Evolutionary conservation across 2,329 filamentous ascomycete species (phyloP).

Genomic region (Fusarium torulosum): DNA sequence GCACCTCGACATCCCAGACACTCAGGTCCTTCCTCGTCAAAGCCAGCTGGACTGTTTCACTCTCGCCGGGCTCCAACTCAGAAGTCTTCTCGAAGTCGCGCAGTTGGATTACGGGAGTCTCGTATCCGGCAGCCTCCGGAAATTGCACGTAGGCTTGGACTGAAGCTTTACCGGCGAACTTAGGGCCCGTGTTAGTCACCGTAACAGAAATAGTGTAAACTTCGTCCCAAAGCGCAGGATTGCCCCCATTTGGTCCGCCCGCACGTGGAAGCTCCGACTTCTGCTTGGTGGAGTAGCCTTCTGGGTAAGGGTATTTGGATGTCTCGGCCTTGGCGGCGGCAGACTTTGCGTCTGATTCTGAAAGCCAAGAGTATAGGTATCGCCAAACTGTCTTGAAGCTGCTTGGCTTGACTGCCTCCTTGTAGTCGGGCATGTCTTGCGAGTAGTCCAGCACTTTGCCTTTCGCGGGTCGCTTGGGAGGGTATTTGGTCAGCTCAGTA

Average conservation of each 20-base stretch:
- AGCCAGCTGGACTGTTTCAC: conserved; percentile 65
- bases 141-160: conserved; percentile 62
- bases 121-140: conserved; percentile 56
- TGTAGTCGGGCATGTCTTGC: conserved; percentile 63
- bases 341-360: conserved; percentile 54
- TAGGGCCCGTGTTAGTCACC: conserved; percentile 66
- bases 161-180: conserved; percentile 59
- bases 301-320: conserved; percentile 70
- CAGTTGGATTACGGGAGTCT: conserved; percentile 77
- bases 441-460: conserved; percentile 61
- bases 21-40: conserved; percentile 78
- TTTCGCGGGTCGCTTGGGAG: conserved; percentile 53
- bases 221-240: conserved; percentile 72
- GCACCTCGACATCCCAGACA: conserved; percentile 75
- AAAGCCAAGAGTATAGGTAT: conserved; percentile 78
- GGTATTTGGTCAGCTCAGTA: conserved; percentile 57
- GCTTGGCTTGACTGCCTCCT: conserved; percentile 69
- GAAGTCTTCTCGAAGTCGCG: conserved; percentile 78
- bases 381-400: conserved; percentile 71
- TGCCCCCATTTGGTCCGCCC: conserved; percentile 77
- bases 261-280: conserved; percentile 62
- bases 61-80: conserved; percentile 66
- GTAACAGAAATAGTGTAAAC: conserved; percentile 59
- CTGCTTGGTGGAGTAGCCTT: conserved; percentile 70
- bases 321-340: conserved; percentile 54